A percentile compares a stretch with the other conserved stretches of the same genome.
phyloP scores from a whole-genome alignment of 306 rosid species.

The Quercus alba region DNA sequence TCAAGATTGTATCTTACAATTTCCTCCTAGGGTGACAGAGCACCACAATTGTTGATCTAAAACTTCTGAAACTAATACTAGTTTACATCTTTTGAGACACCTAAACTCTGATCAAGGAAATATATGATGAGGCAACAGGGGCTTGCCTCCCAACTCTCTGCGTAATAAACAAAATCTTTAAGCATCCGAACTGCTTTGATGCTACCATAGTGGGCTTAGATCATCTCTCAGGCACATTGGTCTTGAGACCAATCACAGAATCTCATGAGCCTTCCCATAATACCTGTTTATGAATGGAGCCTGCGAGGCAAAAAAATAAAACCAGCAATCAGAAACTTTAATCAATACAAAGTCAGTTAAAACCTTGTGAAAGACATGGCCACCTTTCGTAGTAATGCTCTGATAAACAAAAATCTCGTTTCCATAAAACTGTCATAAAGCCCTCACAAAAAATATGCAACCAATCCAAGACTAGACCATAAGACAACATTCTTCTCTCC shows the following conservation, averaged over 20 bases:
- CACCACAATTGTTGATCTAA: conserved; percentile 27
- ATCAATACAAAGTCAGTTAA: background rate
- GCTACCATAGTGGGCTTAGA: conserved; percentile 16
- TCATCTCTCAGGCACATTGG: background rate
- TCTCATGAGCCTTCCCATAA: conserved; percentile 83
- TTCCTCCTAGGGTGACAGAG: conserved; percentile 21
- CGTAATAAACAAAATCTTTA: conserved; percentile 1
- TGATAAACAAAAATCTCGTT: no score
- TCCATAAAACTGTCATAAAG: background rate
- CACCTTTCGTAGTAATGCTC: no score
- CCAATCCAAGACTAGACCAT: background rate
- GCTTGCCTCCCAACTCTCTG: conserved; percentile 34
- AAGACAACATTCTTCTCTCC: background rate
- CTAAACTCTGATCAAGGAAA: conserved; percentile 9
- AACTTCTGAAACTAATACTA: conserved; percentile 35
- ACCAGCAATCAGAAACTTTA: background rate
- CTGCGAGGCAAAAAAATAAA: conserved; percentile 38
- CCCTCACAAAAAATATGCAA: background rate
- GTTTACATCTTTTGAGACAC: conserved; percentile 33
- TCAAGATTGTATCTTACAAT: conserved; percentile 13
- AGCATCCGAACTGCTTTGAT: background rate
- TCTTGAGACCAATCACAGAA: conserved; percentile 45
- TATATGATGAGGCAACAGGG: conserved; percentile 33
- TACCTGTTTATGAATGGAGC: conserved; percentile 82
- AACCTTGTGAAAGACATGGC: background rate